Percentiles rank a stretch among this genome's conserved stretches.
phyloP scores from a whole-genome alignment of 1,139 yeast genomes.

The Yamadazyma diddensiae region DNA sequence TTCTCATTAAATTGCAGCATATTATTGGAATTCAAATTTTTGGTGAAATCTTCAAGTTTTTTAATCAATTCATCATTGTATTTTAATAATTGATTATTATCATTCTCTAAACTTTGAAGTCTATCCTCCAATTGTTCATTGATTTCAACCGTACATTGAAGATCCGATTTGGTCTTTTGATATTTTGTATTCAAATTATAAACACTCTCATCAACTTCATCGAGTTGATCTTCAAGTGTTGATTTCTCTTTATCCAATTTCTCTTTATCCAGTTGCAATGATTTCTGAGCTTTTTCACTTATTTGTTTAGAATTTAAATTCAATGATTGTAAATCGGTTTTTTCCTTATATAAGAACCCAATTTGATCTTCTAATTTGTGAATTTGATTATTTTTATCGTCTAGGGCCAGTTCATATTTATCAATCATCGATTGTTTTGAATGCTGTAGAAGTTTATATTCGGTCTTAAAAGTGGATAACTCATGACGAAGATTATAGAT shows the following conservation, averaged over 20 bases:
- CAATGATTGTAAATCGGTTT: constrained; percentile 53
- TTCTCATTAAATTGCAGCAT: constrained; percentile 21
- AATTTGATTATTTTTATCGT: constrained; percentile 30
- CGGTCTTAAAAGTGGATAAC: constrained; percentile 22
- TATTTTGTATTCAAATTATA: constrained; percentile 15
- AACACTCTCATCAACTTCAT: constrained; percentile 23
- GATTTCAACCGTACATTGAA: constrained; percentile 26
- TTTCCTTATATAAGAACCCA: constrained; percentile 53
- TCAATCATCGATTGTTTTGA: constrained; percentile 26
- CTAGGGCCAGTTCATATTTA: constrained; percentile 28
- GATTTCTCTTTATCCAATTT: constrained; percentile 18
- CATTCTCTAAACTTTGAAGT: constrained; percentile 19
- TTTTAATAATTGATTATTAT: constrained; percentile 19
- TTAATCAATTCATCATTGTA: constrained; percentile 51
- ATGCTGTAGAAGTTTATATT: constrained; percentile 33
- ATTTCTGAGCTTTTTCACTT: constrained; percentile 35
- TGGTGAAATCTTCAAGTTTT: constrained; percentile 26
- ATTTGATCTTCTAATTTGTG: constrained; percentile 50
- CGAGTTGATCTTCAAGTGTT: constrained; percentile 18
- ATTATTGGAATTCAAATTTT: constrained; percentile 11
- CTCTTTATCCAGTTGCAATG: constrained; percentile 29
- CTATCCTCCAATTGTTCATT: constrained; percentile 31
- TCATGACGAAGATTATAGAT: constrained; percentile 28
- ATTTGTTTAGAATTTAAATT: constrained; percentile 47
- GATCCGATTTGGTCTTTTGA: constrained; percentile 31